These are phyloP conservation scores for Lepidopterella palustris DNA, from an alignment of 495 filamentous ascomycete species.

Conservation along the genomic window DNA sequence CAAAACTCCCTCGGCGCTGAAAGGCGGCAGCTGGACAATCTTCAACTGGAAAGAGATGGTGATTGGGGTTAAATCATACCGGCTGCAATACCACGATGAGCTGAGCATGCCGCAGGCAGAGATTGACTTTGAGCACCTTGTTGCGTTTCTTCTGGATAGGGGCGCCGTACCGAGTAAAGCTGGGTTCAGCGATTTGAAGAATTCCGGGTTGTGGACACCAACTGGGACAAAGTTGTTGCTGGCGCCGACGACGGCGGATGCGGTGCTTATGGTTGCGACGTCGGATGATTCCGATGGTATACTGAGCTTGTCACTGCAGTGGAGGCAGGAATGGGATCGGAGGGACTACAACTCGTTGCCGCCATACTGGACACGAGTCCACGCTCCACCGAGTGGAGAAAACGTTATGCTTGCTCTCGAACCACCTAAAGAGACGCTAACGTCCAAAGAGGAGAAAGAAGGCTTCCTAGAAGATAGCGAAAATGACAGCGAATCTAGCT, in stretches of 20 bases:
- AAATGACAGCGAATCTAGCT: neutral
- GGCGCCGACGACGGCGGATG: slow-evolving; percentile 46
- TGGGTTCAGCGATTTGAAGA: slow-evolving; percentile 52
- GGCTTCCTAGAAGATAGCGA: slow-evolving; percentile 16
- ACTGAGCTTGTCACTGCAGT: slow-evolving; percentile 49
- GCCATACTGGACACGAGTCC: slow-evolving; percentile 55
- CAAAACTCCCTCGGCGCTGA: slow-evolving; percentile 43
- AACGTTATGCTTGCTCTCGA: slow-evolving; percentile 11
- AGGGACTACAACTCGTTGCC: slow-evolving; percentile 49
- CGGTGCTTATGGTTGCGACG: slow-evolving; percentile 49
- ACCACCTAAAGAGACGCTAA: neutral
- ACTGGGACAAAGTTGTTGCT: slow-evolving; percentile 53
- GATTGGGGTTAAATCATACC: slow-evolving; percentile 53
- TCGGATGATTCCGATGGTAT: slow-evolving; percentile 59
- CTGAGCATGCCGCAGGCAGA: slow-evolving; percentile 59
- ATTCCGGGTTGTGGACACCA: slow-evolving; percentile 58
- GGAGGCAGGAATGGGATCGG: slow-evolving; percentile 53
- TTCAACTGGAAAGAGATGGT: slow-evolving; percentile 58
- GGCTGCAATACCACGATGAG: slow-evolving; percentile 60
- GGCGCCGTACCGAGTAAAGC: slow-evolving; percentile 54
- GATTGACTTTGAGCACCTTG: slow-evolving; percentile 54
- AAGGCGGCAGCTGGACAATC: slow-evolving; percentile 56
- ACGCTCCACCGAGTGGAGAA: slow-evolving; percentile 5
- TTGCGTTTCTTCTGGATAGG: slow-evolving; percentile 56
- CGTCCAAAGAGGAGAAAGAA: slow-evolving; percentile 11